These are phyloP conservation scores for Kluyveromyces dobzhanskii DNA, from an alignment of 805 yeast species.

Conservation along the genomic window DNA sequence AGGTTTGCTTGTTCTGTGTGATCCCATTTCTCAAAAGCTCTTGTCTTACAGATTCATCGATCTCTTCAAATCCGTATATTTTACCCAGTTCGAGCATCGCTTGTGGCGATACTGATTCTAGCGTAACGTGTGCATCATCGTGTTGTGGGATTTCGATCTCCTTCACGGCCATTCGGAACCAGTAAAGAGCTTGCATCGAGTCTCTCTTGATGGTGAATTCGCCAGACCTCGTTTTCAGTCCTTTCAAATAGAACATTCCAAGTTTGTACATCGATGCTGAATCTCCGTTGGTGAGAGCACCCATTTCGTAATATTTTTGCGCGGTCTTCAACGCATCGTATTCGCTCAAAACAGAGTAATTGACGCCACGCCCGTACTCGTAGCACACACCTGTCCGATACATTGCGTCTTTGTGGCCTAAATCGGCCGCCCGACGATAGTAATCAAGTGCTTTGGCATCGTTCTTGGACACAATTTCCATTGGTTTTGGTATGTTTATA, in stretches of 20 bases:
- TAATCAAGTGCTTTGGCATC: slow-evolving; percentile 52
- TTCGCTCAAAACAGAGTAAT: slow-evolving; percentile 29
- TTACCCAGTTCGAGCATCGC: slow-evolving; percentile 51
- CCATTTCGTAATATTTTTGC: slow-evolving; percentile 44
- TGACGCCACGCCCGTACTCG: slow-evolving; percentile 42
- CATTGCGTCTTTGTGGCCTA: slow-evolving; percentile 50
- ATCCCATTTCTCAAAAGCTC: slow-evolving; percentile 11
- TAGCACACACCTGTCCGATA: slow-evolving; percentile 64
- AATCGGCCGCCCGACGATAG: slow-evolving; percentile 51
- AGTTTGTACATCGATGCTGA: slow-evolving; percentile 63
- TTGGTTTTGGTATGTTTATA: slow-evolving; percentile 34
- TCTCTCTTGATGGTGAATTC: slow-evolving; percentile 9
- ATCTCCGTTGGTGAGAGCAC: slow-evolving; percentile 53
- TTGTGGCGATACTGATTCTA: slow-evolving; percentile 34
- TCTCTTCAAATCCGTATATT: slow-evolving; percentile 41
- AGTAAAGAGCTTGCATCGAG: slow-evolving; percentile 37
- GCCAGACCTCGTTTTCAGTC: slow-evolving; percentile 34
- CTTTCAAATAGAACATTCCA: slow-evolving; percentile 55
- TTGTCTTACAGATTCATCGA: slow-evolving; percentile 17
- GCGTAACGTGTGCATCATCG: not conserved
- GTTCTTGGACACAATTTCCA: slow-evolving; percentile 43
- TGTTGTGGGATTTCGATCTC: slow-evolving; percentile 7
- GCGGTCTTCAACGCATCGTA: slow-evolving; percentile 34
- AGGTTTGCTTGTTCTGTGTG: slow-evolving; percentile 29
- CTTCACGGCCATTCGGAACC: slow-evolving; percentile 45